Base-by-base conservation (phyloP, 495 filamentous ascomycete species). In the Talaromyces proteolyticus region DNA sequence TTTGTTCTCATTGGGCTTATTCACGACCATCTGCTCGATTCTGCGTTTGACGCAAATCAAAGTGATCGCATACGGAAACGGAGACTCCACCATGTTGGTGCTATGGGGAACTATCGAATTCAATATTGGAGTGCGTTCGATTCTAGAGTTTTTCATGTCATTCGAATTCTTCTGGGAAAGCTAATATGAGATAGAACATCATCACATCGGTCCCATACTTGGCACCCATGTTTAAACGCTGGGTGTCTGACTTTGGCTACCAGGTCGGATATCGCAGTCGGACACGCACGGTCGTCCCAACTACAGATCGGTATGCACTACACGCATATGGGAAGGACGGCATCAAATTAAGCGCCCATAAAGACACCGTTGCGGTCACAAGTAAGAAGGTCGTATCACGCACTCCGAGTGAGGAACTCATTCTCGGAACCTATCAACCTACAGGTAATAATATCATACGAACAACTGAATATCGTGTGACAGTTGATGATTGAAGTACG, bases 81-180 rank as follows among this genome's bases (percentile, higher is more conserved):
- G 77, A 18, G 78, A 81, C 54, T 77, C 76, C 4, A 81, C 79
- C 2, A 73, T 80, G 71, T 66, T 82, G 11, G 70, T 82, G 5
- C 56, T 81, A 1, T 81, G 75, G 76, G 78, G 78, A 1, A 74
- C 74, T 4, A 78, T 82, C 44, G 78, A 81, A 53, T 73, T 82
- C 57, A 81, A 81, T 54, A 65, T 79, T 42, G 78, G 79, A 34
- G 69, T 70, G 63, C 40, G 64, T 57, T 43, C 42, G 21, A 48
- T 24, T 24, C n/a, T n/a, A n/a, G n/a, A n/a, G n/a, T n/a, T n/a
- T n/a, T n/a, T n/a, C n/a, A n/a, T n/a, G n/a, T n/a, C n/a, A n/a
- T n/a, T n/a, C n/a, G n/a, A n/a, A n/a, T n/a, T n/a, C n/a, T n/a
- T n/a, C n/a, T n/a, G n/a, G n/a, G n/a, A n/a, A n/a, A n/a, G n/a